A percentile compares a stretch with the other conserved stretches of the same genome.
Evolutionary conservation across 2,329 filamentous ascomycete species (phyloP).

Genomic region (Geosmithia putterillii): DNA sequence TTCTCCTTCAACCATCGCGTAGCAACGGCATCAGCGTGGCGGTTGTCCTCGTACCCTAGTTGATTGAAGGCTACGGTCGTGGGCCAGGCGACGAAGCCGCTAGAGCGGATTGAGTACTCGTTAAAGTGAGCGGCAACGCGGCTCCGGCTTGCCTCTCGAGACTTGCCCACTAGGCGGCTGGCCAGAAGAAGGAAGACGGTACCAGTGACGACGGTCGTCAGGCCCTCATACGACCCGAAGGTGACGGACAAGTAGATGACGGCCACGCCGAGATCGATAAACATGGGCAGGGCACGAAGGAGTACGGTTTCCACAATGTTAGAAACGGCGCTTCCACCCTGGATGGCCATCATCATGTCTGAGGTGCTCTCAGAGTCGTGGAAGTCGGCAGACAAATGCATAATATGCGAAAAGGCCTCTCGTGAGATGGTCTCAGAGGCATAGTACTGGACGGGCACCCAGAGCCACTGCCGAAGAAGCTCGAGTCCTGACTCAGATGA

Average conservation of each 20-base stretch:
- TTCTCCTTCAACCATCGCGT: slow-evolving; percentile 24
- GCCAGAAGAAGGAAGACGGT: slow-evolving; percentile 43
- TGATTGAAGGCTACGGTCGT: slow-evolving; percentile 50
- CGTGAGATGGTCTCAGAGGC: slow-evolving; percentile 39
- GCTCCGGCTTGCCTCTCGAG: slow-evolving; percentile 34
- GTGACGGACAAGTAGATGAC: slow-evolving; percentile 46
- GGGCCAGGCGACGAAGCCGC: slow-evolving; percentile 45
- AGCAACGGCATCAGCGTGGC: slow-evolving; percentile 37
- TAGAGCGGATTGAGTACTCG: slow-evolving; percentile 41
- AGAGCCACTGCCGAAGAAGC: slow-evolving; percentile 40
- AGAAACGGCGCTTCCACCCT: slow-evolving; percentile 38
- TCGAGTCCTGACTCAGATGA: slow-evolving; percentile 42
- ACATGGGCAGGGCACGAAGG: slow-evolving; percentile 45
- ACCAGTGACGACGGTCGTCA: slow-evolving; percentile 47
- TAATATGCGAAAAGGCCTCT: slow-evolving; percentile 45
- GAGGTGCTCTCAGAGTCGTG: slow-evolving; percentile 49
- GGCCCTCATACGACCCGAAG: slow-evolving; percentile 48
- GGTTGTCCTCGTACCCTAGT: slow-evolving; percentile 40
- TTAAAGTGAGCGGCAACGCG: slow-evolving; percentile 41
- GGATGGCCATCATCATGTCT: slow-evolving; percentile 44
- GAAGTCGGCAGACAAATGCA: slow-evolving; percentile 48
- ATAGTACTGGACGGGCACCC: slow-evolving; percentile 46
- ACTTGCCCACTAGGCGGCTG: slow-evolving; percentile 35
- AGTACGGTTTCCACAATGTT: slow-evolving; percentile 45
- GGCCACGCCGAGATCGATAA: slow-evolving; percentile 47